Evolutionary conservation across 2,329 filamentous ascomycete species (phyloP), one percentile per base, ranked within the genome.

Genomic region (Pyricularia pennisetigena): DNA sequence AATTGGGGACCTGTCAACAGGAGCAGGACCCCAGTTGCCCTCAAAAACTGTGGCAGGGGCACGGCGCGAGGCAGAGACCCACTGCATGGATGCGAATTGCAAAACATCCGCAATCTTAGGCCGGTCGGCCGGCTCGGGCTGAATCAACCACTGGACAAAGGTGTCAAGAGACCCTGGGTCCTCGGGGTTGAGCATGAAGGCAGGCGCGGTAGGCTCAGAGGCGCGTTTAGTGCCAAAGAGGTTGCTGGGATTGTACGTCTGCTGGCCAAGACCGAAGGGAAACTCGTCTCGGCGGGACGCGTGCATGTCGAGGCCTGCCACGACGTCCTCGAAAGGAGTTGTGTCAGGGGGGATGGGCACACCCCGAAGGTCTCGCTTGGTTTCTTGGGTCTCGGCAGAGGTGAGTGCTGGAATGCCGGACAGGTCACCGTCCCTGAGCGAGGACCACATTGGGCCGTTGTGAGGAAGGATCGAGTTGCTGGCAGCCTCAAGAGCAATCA

Each of bases 31-130:
- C 91, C 94, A 99, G 76, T 92, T 95, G 71, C 95, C 95, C 80
- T 99, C 95, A 73, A 91, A 99, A 67, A 99, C 89, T 0, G 93
- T 97, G n/a, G 95, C 95, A 63, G 93, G 92, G 12, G 93, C 92
- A 68, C 90, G 88, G 68, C 93, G 88, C 70, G 93, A 88, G 66
- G 83, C 81, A 68, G 88, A 86, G 35, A 96, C 90, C 91, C 95
- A 99, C 70, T 85, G 85, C 67, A 97, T 85, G 28, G 93, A 92
- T 65, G 89, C 87, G 1, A 89, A 85, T 64, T 85, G 80, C 64
- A 97, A 85, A 12, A 99, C 80, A 71, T 96, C 86, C 67, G 90
- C 84, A 28, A 93, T 86, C 1, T 85, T 86, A 4, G 94, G 95
- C 67, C 95, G 90, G 66, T 88, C 82, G 14, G 81, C 78, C 0